Evolutionary conservation across 352 stramenopile genomes (phyloP), one percentile per base, ranked within the genome.

Genomic region (Phytopythium litorale): DNA sequence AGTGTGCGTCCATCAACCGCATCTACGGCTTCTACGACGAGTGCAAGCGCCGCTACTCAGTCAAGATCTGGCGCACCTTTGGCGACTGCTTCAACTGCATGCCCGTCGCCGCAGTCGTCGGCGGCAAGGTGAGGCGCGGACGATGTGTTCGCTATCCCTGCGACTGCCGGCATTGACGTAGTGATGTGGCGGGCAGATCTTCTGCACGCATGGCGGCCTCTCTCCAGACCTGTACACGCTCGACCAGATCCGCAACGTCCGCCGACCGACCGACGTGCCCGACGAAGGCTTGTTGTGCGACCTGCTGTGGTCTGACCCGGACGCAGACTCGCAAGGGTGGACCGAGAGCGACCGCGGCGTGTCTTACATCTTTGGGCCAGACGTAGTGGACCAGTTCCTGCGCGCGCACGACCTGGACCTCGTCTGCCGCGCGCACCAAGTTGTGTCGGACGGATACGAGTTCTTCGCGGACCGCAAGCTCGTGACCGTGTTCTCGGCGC

Each of bases 1-100:
- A 99, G 75, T 98, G 92, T 64, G 93, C 94, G 38, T 98, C 96
- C 28, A 99, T 99, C 66, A 99, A 99, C 77, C 88, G 97, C 46
- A 99, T 99, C 71, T 99, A 99, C 78, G 97, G 97, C 21, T 99
- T 99, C 71, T 99, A 99, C 73, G 97, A 99, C 71, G 97, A 99
- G 70, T 99, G 96, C 89, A 99, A 99, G 67, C 79, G 88, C 15
- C 75, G 91, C 42, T 98, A 97, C 71, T 92, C 79, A 8, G 78
- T 98, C 43, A 98, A 97, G 62, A 71, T 98, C 19, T 98, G 94
- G 94, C 78, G 90, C 33, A 95, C 92, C 7, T 99, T 99, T 71
- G 97, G 89, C 25, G 97, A 99, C 73, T 98, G 93, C 62, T 99
- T 99, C 72, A 99, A 99, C 73, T 99, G 96, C 67, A 96, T 99